Evolutionary conservation across 2,329 filamentous ascomycete genomes (phyloP).

Genomic region (Chalaropsis thielavioides): DNA sequence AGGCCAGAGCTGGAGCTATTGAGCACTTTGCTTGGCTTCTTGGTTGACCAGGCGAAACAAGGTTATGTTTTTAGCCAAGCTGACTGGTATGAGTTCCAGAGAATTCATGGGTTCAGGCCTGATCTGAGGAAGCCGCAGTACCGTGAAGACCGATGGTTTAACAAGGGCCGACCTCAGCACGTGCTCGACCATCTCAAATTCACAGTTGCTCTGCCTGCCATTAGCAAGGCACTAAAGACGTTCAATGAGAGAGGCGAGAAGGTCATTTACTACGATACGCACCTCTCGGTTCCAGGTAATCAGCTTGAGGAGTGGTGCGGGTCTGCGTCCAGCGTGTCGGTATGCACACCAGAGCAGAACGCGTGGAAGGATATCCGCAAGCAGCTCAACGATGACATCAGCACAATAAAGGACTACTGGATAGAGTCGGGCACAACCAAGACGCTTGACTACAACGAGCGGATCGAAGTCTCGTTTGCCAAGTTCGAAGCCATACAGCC

Average conservation of each 20-base stretch:
- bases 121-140: slow-evolving; percentile 31
- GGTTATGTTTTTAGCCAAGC: slow-evolving; percentile 34
- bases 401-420: neutral
- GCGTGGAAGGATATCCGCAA: slow-evolving; percentile 8
- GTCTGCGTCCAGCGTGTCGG: neutral
- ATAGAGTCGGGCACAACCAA: neutral
- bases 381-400: neutral
- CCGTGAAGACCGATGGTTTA: slow-evolving; percentile 26
- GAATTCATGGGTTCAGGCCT: slow-evolving; percentile 3
- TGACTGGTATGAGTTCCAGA: slow-evolving; percentile 29
- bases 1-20: slow-evolving; percentile 32
- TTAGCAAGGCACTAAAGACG: slow-evolving; percentile 26
- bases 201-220: slow-evolving; percentile 30
- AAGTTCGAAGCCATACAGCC: neutral
- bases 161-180: slow-evolving; percentile 25
- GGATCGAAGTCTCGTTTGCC: neutral
- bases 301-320: slow-evolving; percentile 23
- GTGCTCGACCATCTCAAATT: slow-evolving; percentile 52
- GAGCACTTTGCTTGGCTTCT: slow-evolving; percentile 36
- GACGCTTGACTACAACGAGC: neutral
- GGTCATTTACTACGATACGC: slow-evolving; percentile 26
- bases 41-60: slow-evolving; percentile 46
- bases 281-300: slow-evolving; percentile 26
- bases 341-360: neutral
- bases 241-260: slow-evolving; percentile 18